Evolutionary conservation across 2,329 filamentous ascomycete species (phyloP).

Genomic region (Zymoseptoria crescenta): DNA sequence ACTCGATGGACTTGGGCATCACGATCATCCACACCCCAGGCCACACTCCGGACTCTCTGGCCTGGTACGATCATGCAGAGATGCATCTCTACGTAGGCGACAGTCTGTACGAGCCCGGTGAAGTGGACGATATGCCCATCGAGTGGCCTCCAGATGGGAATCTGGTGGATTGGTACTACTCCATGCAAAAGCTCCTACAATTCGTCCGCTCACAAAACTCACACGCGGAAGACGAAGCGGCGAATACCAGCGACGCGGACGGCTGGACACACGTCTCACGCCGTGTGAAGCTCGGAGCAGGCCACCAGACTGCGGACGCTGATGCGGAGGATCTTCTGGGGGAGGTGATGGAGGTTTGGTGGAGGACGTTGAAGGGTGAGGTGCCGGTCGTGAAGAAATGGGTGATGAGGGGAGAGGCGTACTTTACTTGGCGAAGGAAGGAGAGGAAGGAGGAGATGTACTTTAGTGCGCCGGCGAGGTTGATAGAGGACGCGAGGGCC

Average conservation of each 20-base stretch:
- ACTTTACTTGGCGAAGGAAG: conserved; percentile 31
- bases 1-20: conserved; percentile 27
- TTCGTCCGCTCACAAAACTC: conserved; percentile 31
- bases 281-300: conserved; percentile 24
- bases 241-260: conserved; percentile 11
- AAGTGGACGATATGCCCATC: conserved; percentile 31
- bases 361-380: conserved; percentile 27
- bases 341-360: conserved; percentile 29
- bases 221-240: conserved; percentile 11
- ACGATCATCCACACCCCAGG: conserved; percentile 41
- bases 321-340: conserved; percentile 33
- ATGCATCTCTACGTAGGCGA: conserved; percentile 42
- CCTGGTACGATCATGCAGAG: conserved; percentile 40
- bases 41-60: conserved; percentile 41
- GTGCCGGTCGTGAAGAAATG: conserved; percentile 28
- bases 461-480: conserved; percentile 30
- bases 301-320: conserved; percentile 32
- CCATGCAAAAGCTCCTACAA: conserved; percentile 29
- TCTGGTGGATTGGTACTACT: conserved; percentile 33
- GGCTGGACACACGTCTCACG: conserved; percentile 19
- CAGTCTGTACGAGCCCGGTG: conserved; percentile 36
- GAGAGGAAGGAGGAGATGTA: conserved; percentile 28
- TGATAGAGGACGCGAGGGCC: conserved; percentile 24
- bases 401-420: conserved; percentile 26
- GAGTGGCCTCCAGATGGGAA: conserved; percentile 34